A percentile compares a stretch with the other conserved stretches of the same genome.
These are phyloP conservation scores for Senecio squalidus DNA, from an alignment of 140 eudicot genomes.

Conservation along the genomic window DNA sequence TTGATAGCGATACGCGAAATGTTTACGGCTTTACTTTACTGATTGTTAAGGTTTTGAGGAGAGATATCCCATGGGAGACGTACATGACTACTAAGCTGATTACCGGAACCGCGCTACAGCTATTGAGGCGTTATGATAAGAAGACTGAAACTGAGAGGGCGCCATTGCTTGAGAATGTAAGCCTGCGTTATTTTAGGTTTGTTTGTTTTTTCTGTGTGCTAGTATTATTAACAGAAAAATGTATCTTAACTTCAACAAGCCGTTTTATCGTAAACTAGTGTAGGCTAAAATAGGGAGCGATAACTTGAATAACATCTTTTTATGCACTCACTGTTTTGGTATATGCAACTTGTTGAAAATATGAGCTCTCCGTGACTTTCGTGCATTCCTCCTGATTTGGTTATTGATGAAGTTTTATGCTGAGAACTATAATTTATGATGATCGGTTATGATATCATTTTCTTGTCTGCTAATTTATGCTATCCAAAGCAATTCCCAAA, in stretches of 20 bases:
- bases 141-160: constrained; percentile 56
- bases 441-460: neutral
- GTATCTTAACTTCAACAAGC: too few species aligned
- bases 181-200: constrained; percentile 5
- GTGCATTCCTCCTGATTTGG: neutral
- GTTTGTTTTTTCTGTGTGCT: neutral
- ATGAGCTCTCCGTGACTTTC: neutral
- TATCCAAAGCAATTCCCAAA: constrained; percentile 6
- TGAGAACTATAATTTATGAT: neutral
- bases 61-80: constrained; percentile 98
- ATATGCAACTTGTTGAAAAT: neutral
- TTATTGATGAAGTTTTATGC: neutral
- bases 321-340: neutral
- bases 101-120: constrained; percentile 78
- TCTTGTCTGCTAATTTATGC: neutral
- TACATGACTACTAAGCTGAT: constrained; percentile 92
- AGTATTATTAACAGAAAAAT: constrained; percentile 3
- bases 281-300: neutral
- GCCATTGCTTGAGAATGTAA: constrained; percentile 76
- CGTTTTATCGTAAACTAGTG: too few species aligned
- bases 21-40: neutral
- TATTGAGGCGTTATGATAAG: constrained; percentile 85
- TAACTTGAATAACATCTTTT: neutral
- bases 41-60: constrained; percentile 71
- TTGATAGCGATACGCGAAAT: neutral